phyloP scores from a whole-genome alignment of 345 rosid species.

The Hirschfeldia incana region DNA sequence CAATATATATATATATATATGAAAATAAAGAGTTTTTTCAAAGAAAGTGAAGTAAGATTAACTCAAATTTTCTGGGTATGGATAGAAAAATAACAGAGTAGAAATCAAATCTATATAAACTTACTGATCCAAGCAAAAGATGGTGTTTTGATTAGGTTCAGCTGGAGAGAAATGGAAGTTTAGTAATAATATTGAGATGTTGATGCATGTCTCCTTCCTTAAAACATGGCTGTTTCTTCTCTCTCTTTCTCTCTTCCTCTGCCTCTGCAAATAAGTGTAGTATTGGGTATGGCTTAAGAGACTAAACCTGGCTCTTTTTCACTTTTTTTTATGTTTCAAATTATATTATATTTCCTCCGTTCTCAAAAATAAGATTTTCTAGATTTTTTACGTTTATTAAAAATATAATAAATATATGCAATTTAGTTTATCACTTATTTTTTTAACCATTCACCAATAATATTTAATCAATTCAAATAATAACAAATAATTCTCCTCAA shows the following conservation, averaged over 20 bases:
- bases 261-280: slow-evolving; percentile 36
- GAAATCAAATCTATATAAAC: slow-evolving; percentile 12
- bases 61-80: slow-evolving; percentile 1
- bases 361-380: too few species aligned
- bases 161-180: slow-evolving; percentile 32
- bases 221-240: slow-evolving; percentile 35
- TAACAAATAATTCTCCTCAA: too few species aligned
- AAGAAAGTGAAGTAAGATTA: not conserved
- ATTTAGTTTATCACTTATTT: too few species aligned
- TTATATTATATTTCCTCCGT: not conserved
- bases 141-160: slow-evolving; percentile 27
- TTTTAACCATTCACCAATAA: too few species aligned
- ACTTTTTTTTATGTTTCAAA: not conserved
- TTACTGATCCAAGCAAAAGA: slow-evolving; percentile 25
- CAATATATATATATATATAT: not conserved
- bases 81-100: not conserved
- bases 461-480: too few species aligned
- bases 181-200: slow-evolving; percentile 28
- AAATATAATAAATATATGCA: too few species aligned
- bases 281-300: slow-evolving; percentile 41
- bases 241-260: slow-evolving; percentile 25
- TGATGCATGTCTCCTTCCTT: slow-evolving; percentile 42
- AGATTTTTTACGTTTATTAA: too few species aligned
- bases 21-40: not conserved
- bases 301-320: slow-evolving; percentile 29